These are phyloP conservation scores for Aureobasidium musti DNA, from an alignment of 2,329 filamentous ascomycete species.

Conservation along the genomic window DNA sequence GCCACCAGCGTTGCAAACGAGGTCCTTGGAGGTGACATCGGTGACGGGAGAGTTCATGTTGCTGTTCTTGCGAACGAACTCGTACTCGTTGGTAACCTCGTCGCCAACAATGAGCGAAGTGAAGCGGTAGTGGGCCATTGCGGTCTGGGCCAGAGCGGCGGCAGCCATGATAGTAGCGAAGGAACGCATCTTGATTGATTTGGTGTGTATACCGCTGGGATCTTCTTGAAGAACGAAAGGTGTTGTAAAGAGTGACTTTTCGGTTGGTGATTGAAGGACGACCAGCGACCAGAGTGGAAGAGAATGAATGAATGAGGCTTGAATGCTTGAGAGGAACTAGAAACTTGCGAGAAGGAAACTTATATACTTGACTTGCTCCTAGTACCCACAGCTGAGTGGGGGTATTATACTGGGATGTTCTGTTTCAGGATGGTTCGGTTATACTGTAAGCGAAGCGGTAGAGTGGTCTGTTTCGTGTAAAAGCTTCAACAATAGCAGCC, in stretches of 20 bases:
- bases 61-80: constrained; percentile 52
- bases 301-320: constrained; percentile 22
- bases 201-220: constrained; percentile 14
- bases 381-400: neutral
- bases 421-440: constrained; percentile 25
- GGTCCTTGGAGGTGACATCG: constrained; percentile 41
- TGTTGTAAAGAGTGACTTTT: constrained; percentile 14
- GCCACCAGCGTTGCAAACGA: constrained; percentile 43
- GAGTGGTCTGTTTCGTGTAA: constrained; percentile 16
- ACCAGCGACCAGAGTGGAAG: constrained; percentile 26
- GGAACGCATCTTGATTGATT: constrained; percentile 41
- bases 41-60: constrained; percentile 42
- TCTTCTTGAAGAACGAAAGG: constrained; percentile 32
- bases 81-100: constrained; percentile 47
- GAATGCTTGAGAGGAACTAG: constrained; percentile 9
- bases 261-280: constrained; percentile 21
- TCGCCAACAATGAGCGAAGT: constrained; percentile 48
- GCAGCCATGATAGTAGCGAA: constrained; percentile 39
- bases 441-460: constrained; percentile 26
- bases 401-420: neutral
- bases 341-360: neutral
- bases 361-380: constrained; percentile 22
- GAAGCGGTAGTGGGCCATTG: constrained; percentile 36
- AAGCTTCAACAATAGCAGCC: constrained; percentile 1
- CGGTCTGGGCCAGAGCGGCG: constrained; percentile 40